Evolutionary conservation across 1,284 basidiomycete species (phyloP), one percentile per base, ranked within the genome.

Genomic region (Pterulicium gracile): DNA sequence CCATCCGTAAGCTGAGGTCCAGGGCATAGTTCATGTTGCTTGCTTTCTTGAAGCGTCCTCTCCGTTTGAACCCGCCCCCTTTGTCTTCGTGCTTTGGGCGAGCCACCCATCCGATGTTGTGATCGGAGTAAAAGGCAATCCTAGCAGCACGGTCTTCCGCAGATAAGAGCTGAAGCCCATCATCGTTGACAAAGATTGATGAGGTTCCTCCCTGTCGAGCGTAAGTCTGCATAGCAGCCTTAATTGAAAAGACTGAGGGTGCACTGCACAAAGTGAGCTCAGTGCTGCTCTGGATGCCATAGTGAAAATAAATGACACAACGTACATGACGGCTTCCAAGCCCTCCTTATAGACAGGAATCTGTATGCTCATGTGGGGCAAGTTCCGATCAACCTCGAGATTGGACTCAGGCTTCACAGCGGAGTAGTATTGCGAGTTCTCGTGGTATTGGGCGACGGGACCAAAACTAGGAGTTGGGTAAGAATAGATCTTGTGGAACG

Each of bases 31-130:
- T 92, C 81, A 91, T 85, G 63, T 91, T 91, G 42, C 77, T 80
- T 3, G 86, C 87, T 63, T 92, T 92, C 72, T 92, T 92, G 70
- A 91, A 92, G 49, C 88, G 82, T 44, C 88, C 89, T 13, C 82
- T 81, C 47, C 89, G 81, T 51, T 76, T 69, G 66, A 82, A 91
- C 0, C 82, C 86, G 52, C 76, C 79, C 41, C 68, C 62, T 51
- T 58, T 61, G 45, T 72, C 70, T 63, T 32, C 27, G 27, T 92
- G 85, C 23, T 70, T 71, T 2, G 88, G 88, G 34, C 88, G 75
- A 20, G 86, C 78, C 36, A 83, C 80, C 75, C 82, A 92, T 19
- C 82, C 86, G 54, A 91, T 85, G 53, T 81, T 85, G 55, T 91
- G 86, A 43, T 83, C 81, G 19, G 86, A 84, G 60, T 92, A 93